Percentiles rank a stretch among this genome's conserved stretches.
Conservation (phyloP, 23 red algal genomes). For the Agarophyton chilense region DNA sequence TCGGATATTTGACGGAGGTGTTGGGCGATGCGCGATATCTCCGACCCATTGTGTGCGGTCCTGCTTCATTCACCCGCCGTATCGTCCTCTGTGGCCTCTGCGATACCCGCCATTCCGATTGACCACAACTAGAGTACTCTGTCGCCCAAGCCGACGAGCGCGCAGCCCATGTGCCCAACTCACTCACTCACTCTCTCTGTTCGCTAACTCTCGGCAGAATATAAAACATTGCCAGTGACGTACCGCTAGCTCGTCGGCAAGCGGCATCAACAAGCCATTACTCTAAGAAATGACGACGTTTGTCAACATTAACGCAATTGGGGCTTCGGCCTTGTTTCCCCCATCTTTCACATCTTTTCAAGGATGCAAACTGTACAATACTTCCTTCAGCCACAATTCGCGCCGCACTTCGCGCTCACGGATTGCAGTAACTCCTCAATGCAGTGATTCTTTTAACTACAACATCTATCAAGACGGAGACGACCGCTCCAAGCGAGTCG, state of each 20-base stretch:
- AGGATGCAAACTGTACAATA: slow-evolving; percentile 26
- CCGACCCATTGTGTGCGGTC: not conserved
- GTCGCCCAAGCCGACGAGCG: too few species aligned
- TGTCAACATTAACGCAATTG: not conserved
- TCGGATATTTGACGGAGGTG: not conserved
- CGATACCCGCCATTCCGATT: too few species aligned
- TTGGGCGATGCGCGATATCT: not conserved
- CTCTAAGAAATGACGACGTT: not conserved
- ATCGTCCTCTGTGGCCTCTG: not conserved
- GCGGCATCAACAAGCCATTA: too few species aligned
- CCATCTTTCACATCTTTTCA: not conserved
- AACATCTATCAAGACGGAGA: slow-evolving; percentile 96
- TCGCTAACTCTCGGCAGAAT: too few species aligned
- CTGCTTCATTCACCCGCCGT: not conserved
- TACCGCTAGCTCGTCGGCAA: too few species aligned
- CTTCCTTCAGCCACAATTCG: not conserved
- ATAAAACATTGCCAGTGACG: too few species aligned
- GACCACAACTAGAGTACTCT: too few species aligned
- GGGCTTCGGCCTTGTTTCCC: not conserved
- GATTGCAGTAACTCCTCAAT: not conserved
- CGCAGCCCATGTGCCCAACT: too few species aligned
- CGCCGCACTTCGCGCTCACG: not conserved
- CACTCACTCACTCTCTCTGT: too few species aligned
- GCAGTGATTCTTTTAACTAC: slow-evolving; percentile 77
- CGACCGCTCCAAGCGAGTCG: slow-evolving; percentile 79